phyloP scores from a whole-genome alignment of 176 grass and related monocot species.

The Carex scoparia region DNA sequence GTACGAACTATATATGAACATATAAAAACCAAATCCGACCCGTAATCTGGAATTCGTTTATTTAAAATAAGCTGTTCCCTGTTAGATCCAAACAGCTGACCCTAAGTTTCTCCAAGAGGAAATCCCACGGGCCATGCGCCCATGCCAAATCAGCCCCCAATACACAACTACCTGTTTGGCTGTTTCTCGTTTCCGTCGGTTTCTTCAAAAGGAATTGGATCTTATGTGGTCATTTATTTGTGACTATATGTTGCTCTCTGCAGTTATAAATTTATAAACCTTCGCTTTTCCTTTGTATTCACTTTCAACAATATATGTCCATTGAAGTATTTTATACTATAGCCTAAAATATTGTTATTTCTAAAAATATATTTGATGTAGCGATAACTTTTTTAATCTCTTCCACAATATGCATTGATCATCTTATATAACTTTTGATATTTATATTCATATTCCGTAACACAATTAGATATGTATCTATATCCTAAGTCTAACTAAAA shows the following conservation, averaged over 20 bases:
- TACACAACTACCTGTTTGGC: background rate
- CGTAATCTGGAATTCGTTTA: background rate
- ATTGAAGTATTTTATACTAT: background rate
- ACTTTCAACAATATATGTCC: background rate
- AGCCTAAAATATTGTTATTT: background rate
- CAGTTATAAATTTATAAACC: background rate
- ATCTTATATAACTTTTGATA: background rate
- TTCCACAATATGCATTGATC: background rate
- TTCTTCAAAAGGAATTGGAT: background rate
- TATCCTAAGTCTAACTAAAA: too few species aligned
- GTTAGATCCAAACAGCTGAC: background rate
- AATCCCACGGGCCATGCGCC: background rate
- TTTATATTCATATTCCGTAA: too few species aligned
- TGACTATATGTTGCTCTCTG: background rate
- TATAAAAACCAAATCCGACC: slow-evolving; percentile 7
- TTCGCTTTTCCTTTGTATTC: background rate
- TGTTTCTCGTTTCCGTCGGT: background rate
- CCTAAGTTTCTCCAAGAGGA: background rate
- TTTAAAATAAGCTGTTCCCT: background rate
- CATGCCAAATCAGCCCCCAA: slow-evolving; percentile 13
- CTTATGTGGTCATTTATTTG: background rate
- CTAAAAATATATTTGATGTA: too few species aligned
- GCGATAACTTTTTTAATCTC: too few species aligned
- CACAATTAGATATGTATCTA: too few species aligned
- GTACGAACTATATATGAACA: background rate